Conservation (phyloP, 2,329 filamentous ascomycete genomes). For the Pseudogymnoascus sp. region DNA sequence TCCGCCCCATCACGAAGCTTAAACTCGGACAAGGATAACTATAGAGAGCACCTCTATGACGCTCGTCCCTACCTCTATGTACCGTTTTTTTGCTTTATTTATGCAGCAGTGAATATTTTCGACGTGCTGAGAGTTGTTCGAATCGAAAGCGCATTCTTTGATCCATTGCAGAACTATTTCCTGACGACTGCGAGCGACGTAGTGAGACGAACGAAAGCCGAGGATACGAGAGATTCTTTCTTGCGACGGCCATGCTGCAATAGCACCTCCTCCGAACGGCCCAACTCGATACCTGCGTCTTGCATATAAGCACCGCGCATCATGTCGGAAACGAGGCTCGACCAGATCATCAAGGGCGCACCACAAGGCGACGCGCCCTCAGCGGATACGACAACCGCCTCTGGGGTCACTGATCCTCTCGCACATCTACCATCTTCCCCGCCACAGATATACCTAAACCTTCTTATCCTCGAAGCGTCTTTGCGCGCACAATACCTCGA, state of each 20-base stretch:
- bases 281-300: neutral
- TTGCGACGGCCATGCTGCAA: conserved; percentile 2
- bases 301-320: neutral
- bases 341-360: conserved; percentile 88
- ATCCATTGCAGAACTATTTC: neutral
- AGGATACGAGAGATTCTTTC: neutral
- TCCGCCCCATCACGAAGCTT: conserved; percentile 2
- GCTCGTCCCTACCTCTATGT: neutral
- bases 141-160: neutral
- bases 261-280: neutral
- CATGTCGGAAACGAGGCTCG: conserved; percentile 31
- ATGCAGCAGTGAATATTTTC: neutral
- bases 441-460: conserved; percentile 79
- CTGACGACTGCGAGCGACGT: neutral
- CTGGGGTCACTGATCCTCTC: conserved; percentile 35
- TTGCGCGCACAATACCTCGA: conserved; percentile 89
- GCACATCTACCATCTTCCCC: conserved; percentile 31
- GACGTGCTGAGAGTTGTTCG: neutral
- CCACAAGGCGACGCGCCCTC: conserved; percentile 52
- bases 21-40: neutral
- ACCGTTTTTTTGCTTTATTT: neutral
- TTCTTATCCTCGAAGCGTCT: conserved; percentile 91
- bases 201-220: neutral
- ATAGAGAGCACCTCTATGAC: neutral
- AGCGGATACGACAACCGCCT: conserved; percentile 24